phyloP scores from a whole-genome alignment of 768 basidiomycete genomes.

The Russula earlei region DNA sequence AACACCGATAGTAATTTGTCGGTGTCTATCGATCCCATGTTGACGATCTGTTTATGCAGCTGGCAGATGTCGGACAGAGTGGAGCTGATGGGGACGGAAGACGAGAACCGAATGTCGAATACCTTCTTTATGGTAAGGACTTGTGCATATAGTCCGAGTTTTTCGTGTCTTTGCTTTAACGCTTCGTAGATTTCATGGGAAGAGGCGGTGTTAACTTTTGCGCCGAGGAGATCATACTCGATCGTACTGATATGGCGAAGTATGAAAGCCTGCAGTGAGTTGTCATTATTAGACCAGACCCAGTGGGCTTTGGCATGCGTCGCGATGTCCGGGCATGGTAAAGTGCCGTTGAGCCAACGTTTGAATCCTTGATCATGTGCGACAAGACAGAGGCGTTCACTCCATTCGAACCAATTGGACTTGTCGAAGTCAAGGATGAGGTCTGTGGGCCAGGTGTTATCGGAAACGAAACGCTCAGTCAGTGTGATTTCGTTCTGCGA shows the following conservation, averaged over 20 bases:
- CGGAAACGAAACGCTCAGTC: neutral
- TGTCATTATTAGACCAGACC: neutral
- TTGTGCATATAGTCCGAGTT: neutral
- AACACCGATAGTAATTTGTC: neutral
- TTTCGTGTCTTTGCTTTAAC: neutral
- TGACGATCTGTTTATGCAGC: neutral
- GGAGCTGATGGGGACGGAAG: neutral
- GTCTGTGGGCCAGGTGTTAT: neutral
- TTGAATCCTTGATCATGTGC: neutral
- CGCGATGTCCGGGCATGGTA: neutral
- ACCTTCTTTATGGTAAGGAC: neutral
- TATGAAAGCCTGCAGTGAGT: neutral
- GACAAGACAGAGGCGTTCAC: neutral
- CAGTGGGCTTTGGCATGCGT: neutral
- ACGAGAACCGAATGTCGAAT: neutral
- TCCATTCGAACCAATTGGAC: neutral
- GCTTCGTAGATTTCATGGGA: neutral
- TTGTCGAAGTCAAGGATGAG: neutral
- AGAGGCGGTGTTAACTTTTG: neutral
- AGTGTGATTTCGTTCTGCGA: no score
- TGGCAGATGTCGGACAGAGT: neutral
- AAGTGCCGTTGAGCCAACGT: neutral
- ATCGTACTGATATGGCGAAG: neutral
- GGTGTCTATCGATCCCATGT: neutral
- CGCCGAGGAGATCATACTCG: neutral